A percentile compares a stretch with the other conserved stretches of the same genome.
Conservation (phyloP, 805 yeast species). For the Ascoidea rubescens region DNA sequence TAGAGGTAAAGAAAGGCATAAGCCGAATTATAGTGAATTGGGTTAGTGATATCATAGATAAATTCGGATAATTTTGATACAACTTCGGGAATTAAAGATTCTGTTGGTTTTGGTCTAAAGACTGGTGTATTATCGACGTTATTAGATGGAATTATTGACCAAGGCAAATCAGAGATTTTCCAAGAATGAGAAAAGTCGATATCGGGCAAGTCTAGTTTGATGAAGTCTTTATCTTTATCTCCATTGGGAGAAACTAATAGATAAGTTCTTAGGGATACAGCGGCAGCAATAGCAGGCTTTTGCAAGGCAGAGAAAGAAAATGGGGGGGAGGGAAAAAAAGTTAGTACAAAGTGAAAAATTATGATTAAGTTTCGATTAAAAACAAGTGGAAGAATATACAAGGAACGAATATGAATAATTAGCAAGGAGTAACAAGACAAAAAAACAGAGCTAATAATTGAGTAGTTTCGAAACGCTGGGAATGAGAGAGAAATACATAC, state of each 20-base stretch:
- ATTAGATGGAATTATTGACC: slow-evolving; percentile 19
- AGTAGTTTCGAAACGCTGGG: too few species aligned
- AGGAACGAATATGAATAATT: too few species aligned
- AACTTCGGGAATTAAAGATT: slow-evolving; percentile 47
- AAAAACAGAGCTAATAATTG: too few species aligned
- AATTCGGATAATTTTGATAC: slow-evolving; percentile 34
- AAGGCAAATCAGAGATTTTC: slow-evolving; percentile 49
- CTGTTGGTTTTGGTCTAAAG: slow-evolving; percentile 20
- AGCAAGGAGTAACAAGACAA: too few species aligned
- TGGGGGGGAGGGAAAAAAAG: too few species aligned
- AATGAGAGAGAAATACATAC: slow-evolving; percentile 17
- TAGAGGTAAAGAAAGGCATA: slow-evolving; percentile 74
- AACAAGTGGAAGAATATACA: too few species aligned
- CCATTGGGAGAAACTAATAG: slow-evolving; percentile 41
- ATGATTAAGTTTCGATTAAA: too few species aligned
- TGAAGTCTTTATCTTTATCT: slow-evolving; percentile 17
- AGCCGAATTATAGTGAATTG: slow-evolving; percentile 65
- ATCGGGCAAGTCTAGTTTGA: slow-evolving; percentile 74
- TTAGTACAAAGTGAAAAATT: too few species aligned
- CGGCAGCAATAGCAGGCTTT: slow-evolving; percentile 46
- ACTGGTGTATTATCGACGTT: neutral
- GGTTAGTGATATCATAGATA: slow-evolving; percentile 26
- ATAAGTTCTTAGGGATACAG: slow-evolving; percentile 76
- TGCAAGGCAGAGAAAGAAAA: too few species aligned
- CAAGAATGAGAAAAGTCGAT: slow-evolving; percentile 54